Percentiles rank a stretch among this genome's conserved stretches.
Evolutionary conservation across 768 basidiomycete genomes (phyloP).

Genomic region (Amyloporia xantha): DNA sequence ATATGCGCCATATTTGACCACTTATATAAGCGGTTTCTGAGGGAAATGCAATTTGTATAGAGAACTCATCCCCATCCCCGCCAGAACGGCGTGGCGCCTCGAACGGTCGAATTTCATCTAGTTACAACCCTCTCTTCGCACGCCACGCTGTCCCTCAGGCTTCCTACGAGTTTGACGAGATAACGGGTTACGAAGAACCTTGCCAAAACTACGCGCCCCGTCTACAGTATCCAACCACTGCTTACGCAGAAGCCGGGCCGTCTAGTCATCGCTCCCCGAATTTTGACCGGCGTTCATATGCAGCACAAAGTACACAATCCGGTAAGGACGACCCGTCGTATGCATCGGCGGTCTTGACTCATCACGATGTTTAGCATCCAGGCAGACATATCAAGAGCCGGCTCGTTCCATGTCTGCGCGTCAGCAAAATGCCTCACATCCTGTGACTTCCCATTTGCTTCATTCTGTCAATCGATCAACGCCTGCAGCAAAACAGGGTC

Average conservation of each 20-base stretch:
- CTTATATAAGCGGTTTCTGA: neutral
- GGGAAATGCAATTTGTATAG: conserved; percentile 7
- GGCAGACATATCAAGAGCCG: neutral
- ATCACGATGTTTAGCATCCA: neutral
- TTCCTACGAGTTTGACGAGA: neutral
- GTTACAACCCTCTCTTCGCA: neutral
- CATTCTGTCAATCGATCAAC: neutral
- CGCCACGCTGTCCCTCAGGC: neutral
- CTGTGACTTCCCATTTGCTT: neutral
- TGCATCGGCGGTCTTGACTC: neutral
- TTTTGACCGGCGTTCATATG: neutral
- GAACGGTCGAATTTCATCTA: conserved; percentile 2
- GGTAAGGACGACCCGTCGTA: neutral
- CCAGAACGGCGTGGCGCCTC: conserved; percentile 19
- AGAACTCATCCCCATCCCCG: conserved; percentile 31
- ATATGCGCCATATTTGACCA: conserved; percentile 20
- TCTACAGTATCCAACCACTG: neutral
- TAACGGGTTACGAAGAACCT: neutral
- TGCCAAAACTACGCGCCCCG: neutral
- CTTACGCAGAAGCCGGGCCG: neutral
- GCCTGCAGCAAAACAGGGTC: neutral
- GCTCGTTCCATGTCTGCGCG: neutral
- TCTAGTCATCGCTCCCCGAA: neutral
- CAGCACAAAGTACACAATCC: neutral
- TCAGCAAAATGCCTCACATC: neutral